Evolutionary conservation across 108 stramenopile species (phyloP), one percentile per base, ranked within the genome.

Genomic region (Cyclotella cryptica): DNA sequence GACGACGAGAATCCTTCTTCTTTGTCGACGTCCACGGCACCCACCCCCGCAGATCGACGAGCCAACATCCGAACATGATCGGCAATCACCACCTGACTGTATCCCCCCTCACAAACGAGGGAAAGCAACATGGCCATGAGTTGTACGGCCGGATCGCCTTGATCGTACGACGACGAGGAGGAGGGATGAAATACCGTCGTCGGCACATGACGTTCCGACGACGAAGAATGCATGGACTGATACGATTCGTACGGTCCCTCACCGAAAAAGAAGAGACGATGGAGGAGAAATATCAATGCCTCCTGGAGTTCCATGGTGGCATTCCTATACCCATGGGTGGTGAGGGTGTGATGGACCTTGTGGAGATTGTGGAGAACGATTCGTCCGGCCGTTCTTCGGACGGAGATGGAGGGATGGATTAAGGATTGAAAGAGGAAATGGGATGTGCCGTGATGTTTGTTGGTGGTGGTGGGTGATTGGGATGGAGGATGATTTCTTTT

Each of bases 91-190:
- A 81, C 24, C 30, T 74, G 70, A 13, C 58, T 52, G 30, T 74
- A 81, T 15, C 80, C 68, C n/a, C 80, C 80, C 24, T 83, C 72
- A 63, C 65, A 66, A 18, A 83, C 63, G 27, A 83, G 58, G 15
- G 53, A 72, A 44, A 41, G 35, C 28, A 81, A 71, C 75, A 81
- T 71, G 44, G 54, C 80, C 70, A 71, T 65, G n/a, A 81, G 70
- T 72, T 81, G 80, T 21, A 81, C 27, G 19, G 80, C 75, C 12
- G 80, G 80, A 72, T 81, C 80, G 0, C 79, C 66, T 17, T 76
- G 72, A 0, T 74, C 43, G 5, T n/a, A n/a, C n/a, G n/a, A n/a
- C n/a, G n/a, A n/a, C n/a, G n/a, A n/a, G n/a, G 52, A 13, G 52
- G 70, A 73, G 9, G 69, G 66, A 49, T 55, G 40, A 10, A 59